These are phyloP conservation scores for Hypoxylon sp. DNA, from an alignment of 2,329 filamentous ascomycete species.

Conservation along the genomic window DNA sequence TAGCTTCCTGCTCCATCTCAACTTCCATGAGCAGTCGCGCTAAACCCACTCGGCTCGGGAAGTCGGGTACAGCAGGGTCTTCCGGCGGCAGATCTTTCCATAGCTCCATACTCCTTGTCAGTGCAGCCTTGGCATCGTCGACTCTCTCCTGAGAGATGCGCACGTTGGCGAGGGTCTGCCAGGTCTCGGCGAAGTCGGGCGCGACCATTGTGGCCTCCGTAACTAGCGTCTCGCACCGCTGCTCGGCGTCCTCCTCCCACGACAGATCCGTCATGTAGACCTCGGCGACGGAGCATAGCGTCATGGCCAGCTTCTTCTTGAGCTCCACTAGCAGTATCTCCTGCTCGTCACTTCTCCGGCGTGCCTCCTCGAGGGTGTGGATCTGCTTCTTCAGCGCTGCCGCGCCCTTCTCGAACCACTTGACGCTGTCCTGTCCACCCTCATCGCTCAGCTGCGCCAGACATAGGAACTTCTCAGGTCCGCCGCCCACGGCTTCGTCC, in stretches of 20 bases:
- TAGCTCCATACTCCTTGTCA: slow-evolving; percentile 81
- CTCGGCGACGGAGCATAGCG: slow-evolving; percentile 93
- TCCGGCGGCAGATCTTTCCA: slow-evolving; percentile 84
- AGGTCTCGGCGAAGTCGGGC: slow-evolving; percentile 84
- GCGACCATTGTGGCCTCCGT: slow-evolving; percentile 91
- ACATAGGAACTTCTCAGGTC: slow-evolving; percentile 94
- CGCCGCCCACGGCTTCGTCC: slow-evolving; percentile 79
- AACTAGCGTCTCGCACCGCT: slow-evolving; percentile 85
- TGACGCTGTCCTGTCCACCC: slow-evolving; percentile 73
- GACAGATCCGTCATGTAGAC: slow-evolving; percentile 99
- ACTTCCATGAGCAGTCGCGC: slow-evolving; percentile 90
- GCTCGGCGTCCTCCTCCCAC: slow-evolving; percentile 91
- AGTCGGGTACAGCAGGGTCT: slow-evolving; percentile 82
- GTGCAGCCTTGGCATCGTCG: slow-evolving; percentile 83
- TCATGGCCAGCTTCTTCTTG: slow-evolving; percentile 84
- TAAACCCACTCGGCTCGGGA: slow-evolving; percentile 85
- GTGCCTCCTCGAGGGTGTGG: slow-evolving; percentile 67
- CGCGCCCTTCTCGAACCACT: slow-evolving; percentile 78
- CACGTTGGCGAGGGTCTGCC: slow-evolving; percentile 94
- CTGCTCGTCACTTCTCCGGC: slow-evolving; percentile 50
- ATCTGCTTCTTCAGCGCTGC: slow-evolving; percentile 78
- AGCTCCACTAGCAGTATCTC: slow-evolving; percentile 69
- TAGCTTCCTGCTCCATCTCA: slow-evolving; percentile 84
- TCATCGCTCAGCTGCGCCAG: slow-evolving; percentile 87
- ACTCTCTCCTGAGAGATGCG: slow-evolving; percentile 85